These are phyloP conservation scores for Jatropha curcas DNA, from an alignment of 345 rosid species.

Conservation along the genomic window DNA sequence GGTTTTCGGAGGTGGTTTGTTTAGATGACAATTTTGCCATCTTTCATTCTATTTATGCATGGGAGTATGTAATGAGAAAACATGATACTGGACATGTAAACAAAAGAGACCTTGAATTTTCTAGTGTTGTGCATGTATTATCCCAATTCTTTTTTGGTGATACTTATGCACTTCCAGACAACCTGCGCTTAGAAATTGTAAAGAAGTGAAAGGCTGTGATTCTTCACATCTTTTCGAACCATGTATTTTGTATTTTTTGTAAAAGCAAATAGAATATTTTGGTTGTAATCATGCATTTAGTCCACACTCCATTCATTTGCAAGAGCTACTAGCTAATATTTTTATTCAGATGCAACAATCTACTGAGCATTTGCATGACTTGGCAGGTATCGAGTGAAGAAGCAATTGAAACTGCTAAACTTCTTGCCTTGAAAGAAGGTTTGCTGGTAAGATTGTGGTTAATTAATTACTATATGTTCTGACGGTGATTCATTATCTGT, in stretches of 20 bases:
- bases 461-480: background rate
- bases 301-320: background rate
- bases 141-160: background rate
- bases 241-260: background rate
- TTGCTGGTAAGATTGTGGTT: slow-evolving; percentile 40
- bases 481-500: background rate
- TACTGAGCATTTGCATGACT: background rate
- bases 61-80: background rate
- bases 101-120: background rate
- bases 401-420: slow-evolving; percentile 53
- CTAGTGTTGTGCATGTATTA: background rate
- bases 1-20: background rate
- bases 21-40: background rate
- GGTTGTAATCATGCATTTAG: background rate
- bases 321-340: background rate
- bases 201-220: background rate
- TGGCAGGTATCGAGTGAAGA: slow-evolving; percentile 49
- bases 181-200: background rate
- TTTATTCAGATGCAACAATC: background rate
- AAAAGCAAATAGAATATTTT: background rate
- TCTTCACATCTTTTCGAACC: background rate
- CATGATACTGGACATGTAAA: background rate
- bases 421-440: slow-evolving; percentile 61
- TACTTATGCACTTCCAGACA: background rate
- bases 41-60: background rate